These are phyloP conservation scores for Suhomyces kilbournensis DNA, from an alignment of 805 yeast species.

Conservation along the genomic window DNA sequence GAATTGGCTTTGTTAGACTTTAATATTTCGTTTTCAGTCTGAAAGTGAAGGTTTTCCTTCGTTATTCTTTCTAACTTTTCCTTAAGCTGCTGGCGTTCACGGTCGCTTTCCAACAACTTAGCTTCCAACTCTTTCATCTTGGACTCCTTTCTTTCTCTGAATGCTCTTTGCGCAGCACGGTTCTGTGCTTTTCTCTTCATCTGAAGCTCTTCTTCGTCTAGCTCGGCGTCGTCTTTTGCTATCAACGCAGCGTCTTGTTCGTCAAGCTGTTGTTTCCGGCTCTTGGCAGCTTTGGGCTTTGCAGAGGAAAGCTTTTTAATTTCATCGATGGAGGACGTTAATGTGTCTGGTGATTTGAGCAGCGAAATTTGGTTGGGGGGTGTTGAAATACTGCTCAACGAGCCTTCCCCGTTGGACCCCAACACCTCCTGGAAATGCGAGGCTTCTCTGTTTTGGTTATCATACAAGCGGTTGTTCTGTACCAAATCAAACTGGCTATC, in stretches of 20 bases:
- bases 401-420: not conserved
- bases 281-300: slow-evolving; percentile 9
- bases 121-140: slow-evolving; percentile 64
- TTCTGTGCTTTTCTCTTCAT: slow-evolving; percentile 72
- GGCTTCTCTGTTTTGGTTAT: not conserved
- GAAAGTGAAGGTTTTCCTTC: slow-evolving; percentile 53
- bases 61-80: slow-evolving; percentile 51
- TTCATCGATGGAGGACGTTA: not conserved
- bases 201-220: slow-evolving; percentile 42
- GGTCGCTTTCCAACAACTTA: slow-evolving; percentile 57
- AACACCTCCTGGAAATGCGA: not conserved
- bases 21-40: slow-evolving; percentile 60
- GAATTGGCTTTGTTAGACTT: slow-evolving; percentile 26
- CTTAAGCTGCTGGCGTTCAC: slow-evolving; percentile 44
- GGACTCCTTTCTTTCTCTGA: slow-evolving; percentile 76
- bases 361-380: slow-evolving; percentile 1
- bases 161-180: slow-evolving; percentile 85
- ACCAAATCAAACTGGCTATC: not conserved
- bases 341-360: slow-evolving; percentile 4
- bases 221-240: slow-evolving; percentile 35
- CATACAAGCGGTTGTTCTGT: not conserved
- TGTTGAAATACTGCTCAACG: slow-evolving; percentile 4
- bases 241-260: slow-evolving; percentile 37
- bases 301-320: not conserved
- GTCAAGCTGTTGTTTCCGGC: slow-evolving; percentile 27